phyloP scores from a whole-genome alignment of 345 rosid species.

The Trapa bicornis region DNA sequence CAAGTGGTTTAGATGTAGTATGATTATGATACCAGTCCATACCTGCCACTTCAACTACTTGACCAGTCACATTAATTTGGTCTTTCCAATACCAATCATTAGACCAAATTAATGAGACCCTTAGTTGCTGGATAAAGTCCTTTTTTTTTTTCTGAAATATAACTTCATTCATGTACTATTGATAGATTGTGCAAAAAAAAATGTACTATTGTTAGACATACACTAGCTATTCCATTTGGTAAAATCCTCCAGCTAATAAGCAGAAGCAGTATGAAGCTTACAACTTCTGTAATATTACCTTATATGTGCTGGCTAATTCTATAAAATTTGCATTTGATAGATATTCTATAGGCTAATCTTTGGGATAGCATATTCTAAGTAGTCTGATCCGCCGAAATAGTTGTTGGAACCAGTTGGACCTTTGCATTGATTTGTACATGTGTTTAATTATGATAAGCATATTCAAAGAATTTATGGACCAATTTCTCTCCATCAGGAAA shows the following conservation, averaged over 20 bases:
- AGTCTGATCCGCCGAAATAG: neutral
- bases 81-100: no score
- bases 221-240: no score
- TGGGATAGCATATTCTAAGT: neutral
- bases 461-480: no score
- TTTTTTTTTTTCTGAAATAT: no score
- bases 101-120: neutral
- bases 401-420: neutral
- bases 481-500: constrained; percentile 33
- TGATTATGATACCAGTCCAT: neutral
- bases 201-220: no score
- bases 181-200: no score
- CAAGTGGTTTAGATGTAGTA: neutral
- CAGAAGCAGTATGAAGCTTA: no score
- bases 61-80: neutral
- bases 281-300: no score
- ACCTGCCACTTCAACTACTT: neutral
- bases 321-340: neutral
- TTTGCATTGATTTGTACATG: neutral
- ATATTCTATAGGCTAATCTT: neutral
- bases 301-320: neutral
- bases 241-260: no score
- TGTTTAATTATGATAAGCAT: no score
- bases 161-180: no score
- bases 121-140: no score